phyloP scores from a whole-genome alignment of 805 yeast species.

The Yamadazyma phyllophila region DNA sequence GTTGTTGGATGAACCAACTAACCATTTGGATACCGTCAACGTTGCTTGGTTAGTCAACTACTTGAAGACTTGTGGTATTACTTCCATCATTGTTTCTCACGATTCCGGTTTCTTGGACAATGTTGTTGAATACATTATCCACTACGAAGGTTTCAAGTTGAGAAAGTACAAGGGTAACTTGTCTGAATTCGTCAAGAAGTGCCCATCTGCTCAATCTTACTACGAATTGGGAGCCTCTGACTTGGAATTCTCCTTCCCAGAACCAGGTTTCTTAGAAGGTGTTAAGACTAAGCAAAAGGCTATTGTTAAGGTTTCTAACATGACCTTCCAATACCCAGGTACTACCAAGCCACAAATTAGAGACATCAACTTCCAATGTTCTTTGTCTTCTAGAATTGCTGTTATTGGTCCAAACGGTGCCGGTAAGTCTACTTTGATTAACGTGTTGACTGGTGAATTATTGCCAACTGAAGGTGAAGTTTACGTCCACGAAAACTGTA shows the following conservation, averaged over 20 bases:
- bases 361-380: conserved; percentile 97
- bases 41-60: conserved; percentile 99
- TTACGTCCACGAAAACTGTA: conserved; percentile 99
- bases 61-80: conserved; percentile 97
- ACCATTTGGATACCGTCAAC: conserved; percentile 99
- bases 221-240: conserved; percentile 98
- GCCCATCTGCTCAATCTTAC: conserved; percentile 98
- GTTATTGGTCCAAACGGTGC: conserved; percentile 99
- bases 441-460: conserved; percentile 98
- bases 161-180: conserved; percentile 99
- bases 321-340: conserved; percentile 99
- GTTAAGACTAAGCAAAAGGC: conserved; percentile 99
- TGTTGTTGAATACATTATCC: conserved; percentile 96
- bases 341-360: conserved; percentile 91
- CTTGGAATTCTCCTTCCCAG: conserved; percentile 96
- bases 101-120: conserved; percentile 99
- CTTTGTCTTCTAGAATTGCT: conserved; percentile 98
- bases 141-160: conserved; percentile 99
- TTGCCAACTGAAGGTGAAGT: conserved; percentile 98
- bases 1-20: conserved; percentile 99
- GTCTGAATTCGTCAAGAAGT: conserved; percentile 97
- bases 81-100: conserved; percentile 98
- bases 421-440: conserved; percentile 98
- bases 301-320: conserved; percentile 94
- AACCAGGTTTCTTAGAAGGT: conserved; percentile 99